These are phyloP conservation scores for Apocynum venetum DNA, from an alignment of 257 asterid genomes.

Conservation along the genomic window DNA sequence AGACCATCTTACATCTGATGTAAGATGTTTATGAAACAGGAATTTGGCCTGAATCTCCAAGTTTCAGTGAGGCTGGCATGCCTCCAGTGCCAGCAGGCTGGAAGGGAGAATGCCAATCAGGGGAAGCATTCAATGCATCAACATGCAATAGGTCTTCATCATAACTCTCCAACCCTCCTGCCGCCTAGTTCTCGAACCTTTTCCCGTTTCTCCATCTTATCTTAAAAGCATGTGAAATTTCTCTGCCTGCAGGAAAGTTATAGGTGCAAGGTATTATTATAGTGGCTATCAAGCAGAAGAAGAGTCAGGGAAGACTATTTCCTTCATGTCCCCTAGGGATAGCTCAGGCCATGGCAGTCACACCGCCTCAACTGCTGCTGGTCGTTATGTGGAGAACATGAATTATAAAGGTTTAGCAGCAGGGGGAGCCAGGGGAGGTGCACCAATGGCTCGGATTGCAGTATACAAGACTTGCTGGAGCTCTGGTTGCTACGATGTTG, in stretches of 20 bases:
- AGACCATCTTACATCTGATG: not conserved
- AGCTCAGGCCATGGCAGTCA: conserved; percentile 86
- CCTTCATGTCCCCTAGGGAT: conserved; percentile 77
- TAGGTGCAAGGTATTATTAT: conserved; percentile 90
- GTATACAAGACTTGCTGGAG: conserved; percentile 86
- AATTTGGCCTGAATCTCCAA: conserved; percentile 94
- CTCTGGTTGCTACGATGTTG: conserved; percentile 86
- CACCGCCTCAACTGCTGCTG: conserved; percentile 95
- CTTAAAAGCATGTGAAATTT: conserved; percentile 7
- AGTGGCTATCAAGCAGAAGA: conserved; percentile 79
- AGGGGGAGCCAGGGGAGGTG: conserved; percentile 94
- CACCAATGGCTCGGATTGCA: conserved; percentile 89
- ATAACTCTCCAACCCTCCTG: conserved; percentile 15
- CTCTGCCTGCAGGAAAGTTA: conserved; percentile 58
- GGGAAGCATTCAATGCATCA: conserved; percentile 79
- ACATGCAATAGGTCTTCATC: conserved; percentile 74
- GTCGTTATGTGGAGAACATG: conserved; percentile 68
- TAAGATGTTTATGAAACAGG: conserved; percentile 38
- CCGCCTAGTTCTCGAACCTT: conserved; percentile 1
- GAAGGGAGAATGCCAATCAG: conserved; percentile 84
- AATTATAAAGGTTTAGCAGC: conserved; percentile 73
- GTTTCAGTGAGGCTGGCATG: conserved; percentile 77
- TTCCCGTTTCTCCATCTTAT: not conserved
- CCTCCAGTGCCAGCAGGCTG: conserved; percentile 86
- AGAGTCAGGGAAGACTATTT: conserved; percentile 35